Conservation (phyloP, 2,329 filamentous ascomycete genomes). For the Diaporthe helianthi region DNA sequence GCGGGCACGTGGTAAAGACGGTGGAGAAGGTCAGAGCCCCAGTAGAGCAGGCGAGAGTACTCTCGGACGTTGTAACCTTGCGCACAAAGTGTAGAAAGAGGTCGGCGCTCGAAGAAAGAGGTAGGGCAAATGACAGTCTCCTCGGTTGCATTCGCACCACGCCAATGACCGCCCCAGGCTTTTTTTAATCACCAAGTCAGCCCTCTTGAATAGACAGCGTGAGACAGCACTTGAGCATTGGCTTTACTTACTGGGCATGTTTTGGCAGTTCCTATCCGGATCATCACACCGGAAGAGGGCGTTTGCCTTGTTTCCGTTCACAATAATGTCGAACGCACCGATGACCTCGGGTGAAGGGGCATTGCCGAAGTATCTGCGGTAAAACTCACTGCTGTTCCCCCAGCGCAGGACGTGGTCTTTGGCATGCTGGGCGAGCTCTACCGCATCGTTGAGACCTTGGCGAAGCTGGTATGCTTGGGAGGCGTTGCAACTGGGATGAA, state of each 20-base stretch:
- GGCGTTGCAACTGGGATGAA: constrained; percentile 71
- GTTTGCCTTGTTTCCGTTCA: constrained; percentile 61
- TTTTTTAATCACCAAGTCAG: not conserved
- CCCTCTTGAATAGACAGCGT: not conserved
- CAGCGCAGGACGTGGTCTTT: constrained; percentile 66
- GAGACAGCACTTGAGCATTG: accelerated
- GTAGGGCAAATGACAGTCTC: constrained; percentile 75
- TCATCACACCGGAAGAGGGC: constrained; percentile 74
- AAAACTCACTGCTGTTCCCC: constrained; percentile 64
- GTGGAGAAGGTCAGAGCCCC: constrained; percentile 71
- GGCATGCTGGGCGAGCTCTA: constrained; percentile 65
- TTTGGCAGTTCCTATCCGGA: constrained; percentile 67
- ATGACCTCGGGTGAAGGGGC: constrained; percentile 62
- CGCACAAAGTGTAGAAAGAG: constrained; percentile 65
- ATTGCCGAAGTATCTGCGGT: constrained; percentile 72
- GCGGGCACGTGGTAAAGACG: constrained; percentile 68
- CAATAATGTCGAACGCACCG: constrained; percentile 68
- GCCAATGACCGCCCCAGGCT: constrained; percentile 74
- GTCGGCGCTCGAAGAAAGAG: constrained; percentile 64
- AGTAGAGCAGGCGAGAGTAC: constrained; percentile 66
- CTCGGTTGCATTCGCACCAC: constrained; percentile 67
- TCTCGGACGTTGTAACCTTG: constrained; percentile 67
- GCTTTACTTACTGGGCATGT: constrained; percentile 9
- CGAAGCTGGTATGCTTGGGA: constrained; percentile 65
- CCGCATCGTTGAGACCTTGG: constrained; percentile 63